Conservation (phyloP, 768 basidiomycete species). For the Serendipita vermifera region DNA sequence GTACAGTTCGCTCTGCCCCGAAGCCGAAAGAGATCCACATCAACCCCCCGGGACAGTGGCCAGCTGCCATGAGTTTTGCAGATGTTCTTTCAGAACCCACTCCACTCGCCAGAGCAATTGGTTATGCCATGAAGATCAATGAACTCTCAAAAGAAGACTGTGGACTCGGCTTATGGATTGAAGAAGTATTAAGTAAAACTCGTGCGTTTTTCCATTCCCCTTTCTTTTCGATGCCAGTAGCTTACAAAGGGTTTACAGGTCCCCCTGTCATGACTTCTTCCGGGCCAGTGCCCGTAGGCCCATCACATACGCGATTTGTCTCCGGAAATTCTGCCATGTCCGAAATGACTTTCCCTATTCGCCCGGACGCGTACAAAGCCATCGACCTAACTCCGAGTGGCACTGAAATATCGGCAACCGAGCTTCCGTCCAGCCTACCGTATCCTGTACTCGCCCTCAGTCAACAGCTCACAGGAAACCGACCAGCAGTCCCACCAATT, state of each 20-base stretch:
- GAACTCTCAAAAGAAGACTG: slow-evolving; percentile 64
- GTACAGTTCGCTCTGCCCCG: slow-evolving; percentile 16
- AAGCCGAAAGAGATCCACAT: too few species aligned
- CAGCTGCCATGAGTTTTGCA: slow-evolving; percentile 47
- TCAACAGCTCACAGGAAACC: slow-evolving; percentile 19
- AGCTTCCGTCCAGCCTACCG: slow-evolving; percentile 46
- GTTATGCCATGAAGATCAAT: slow-evolving; percentile 74
- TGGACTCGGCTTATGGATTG: slow-evolving; percentile 66
- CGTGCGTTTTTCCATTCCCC: slow-evolving; percentile 28
- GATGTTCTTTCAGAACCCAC: slow-evolving; percentile 48
- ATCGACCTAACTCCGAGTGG: slow-evolving; percentile 50
- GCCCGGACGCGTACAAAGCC: slow-evolving; percentile 64
- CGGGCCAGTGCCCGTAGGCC: background rate
- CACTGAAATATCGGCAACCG: slow-evolving; percentile 35
- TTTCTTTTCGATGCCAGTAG: background rate
- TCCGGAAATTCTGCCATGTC: slow-evolving; percentile 62
- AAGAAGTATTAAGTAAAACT: slow-evolving; percentile 37
- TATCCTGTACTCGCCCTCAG: slow-evolving; percentile 53
- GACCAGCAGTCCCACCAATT: slow-evolving; percentile 20
- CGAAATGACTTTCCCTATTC: slow-evolving; percentile 64
- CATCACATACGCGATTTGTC: slow-evolving; percentile 43
- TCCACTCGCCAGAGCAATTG: slow-evolving; percentile 50
- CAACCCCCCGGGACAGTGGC: slow-evolving; percentile 26
- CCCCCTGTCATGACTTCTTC: background rate
- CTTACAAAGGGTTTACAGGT: background rate